These are phyloP conservation scores for Pseudozyma sp. DNA, from an alignment of 1,284 basidiomycete species.

Conservation along the genomic window DNA sequence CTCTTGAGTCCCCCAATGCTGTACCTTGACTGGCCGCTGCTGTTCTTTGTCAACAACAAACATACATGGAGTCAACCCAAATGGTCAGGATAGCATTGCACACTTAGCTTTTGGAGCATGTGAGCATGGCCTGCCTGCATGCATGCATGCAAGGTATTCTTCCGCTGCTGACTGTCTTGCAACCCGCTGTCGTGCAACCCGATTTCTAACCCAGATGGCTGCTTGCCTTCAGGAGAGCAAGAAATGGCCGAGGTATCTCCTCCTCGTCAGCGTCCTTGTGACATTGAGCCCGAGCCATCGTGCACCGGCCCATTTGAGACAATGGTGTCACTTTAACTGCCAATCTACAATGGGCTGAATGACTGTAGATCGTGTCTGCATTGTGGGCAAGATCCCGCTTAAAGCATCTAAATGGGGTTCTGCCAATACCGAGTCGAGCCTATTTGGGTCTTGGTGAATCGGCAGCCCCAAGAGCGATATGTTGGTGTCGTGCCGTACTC, in stretches of 20 bases:
- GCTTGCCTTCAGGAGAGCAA: not conserved
- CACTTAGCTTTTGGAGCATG: not conserved
- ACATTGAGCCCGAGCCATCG: too few relatives aligned
- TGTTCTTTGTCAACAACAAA: constrained; percentile 6
- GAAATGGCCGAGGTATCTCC: not conserved
- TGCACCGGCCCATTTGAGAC: too few relatives aligned
- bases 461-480: too few relatives aligned
- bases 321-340: too few relatives aligned
- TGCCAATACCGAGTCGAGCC: constrained; percentile 2
- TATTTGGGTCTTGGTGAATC: not conserved
- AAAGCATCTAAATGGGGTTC: constrained; percentile 2
- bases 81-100: not conserved
- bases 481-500: not conserved
- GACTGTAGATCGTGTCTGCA: too few relatives aligned
- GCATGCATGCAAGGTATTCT: too few relatives aligned
- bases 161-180: not conserved
- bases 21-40: not conserved
- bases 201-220: not conserved
- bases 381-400: too few relatives aligned
- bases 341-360: too few relatives aligned
- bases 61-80: not conserved
- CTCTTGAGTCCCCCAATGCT: constrained; percentile 5
- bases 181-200: not conserved
- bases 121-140: not conserved
- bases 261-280: not conserved